These are phyloP conservation scores for Agaricus subrufescens DNA, from an alignment of 768 basidiomycete species.

Conservation along the genomic window DNA sequence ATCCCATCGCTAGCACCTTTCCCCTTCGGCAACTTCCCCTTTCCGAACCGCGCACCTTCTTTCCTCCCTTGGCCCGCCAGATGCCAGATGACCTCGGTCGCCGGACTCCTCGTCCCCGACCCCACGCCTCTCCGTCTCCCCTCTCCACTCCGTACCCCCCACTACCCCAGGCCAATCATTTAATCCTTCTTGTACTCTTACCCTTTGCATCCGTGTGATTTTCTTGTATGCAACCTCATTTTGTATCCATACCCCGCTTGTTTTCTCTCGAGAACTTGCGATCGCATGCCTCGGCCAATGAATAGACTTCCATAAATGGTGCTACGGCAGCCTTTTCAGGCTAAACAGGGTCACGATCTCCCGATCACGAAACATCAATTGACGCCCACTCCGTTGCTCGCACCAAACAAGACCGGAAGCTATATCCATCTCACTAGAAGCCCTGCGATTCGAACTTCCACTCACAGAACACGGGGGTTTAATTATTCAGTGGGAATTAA, in stretches of 20 bases:
- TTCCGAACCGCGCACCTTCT: background rate
- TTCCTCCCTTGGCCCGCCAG: background rate
- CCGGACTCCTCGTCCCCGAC: conserved; percentile 1
- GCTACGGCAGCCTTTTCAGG: conserved; percentile 1
- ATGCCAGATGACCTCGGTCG: background rate
- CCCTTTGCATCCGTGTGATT: background rate
- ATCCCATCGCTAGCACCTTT: background rate
- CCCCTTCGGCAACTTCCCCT: conserved; percentile 1
- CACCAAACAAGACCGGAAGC: no score
- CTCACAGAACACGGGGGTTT: no score
- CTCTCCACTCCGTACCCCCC: background rate
- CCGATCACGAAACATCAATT: no score
- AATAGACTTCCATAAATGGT: conserved; percentile 8
- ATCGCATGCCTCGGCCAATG: background rate
- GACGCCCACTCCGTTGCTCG: no score
- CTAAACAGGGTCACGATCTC: background rate
- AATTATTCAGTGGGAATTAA: no score
- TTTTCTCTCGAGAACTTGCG: no score
- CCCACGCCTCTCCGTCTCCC: background rate
- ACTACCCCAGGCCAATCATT: background rate
- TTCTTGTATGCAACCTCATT: background rate
- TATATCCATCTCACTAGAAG: no score
- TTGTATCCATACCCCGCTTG: no score
- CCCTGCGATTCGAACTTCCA: no score
- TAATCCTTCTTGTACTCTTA: background rate